These are phyloP conservation scores for Spathaspora sp. DNA, from an alignment of 805 yeast genomes.

Conservation along the genomic window DNA sequence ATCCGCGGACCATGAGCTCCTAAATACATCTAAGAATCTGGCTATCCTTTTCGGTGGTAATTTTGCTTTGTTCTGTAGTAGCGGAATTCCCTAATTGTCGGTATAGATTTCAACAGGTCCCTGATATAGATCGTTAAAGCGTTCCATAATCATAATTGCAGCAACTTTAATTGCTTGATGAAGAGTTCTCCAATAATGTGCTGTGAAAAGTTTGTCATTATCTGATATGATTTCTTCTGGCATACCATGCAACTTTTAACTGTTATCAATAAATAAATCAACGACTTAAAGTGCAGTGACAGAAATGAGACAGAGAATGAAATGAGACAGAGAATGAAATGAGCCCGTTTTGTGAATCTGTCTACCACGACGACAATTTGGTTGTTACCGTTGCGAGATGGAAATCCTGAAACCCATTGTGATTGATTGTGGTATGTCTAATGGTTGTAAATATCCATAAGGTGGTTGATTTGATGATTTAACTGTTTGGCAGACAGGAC, in stretches of 20 bases:
- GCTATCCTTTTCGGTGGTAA: too few relatives aligned
- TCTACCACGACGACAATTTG: conserved; percentile 13
- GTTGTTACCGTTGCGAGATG: conserved; percentile 6
- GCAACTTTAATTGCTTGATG: conserved; percentile 4
- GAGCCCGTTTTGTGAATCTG: conserved; percentile 13
- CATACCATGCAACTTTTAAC: conserved; percentile 12
- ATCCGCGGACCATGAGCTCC: too few relatives aligned
- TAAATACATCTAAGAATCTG: too few relatives aligned
- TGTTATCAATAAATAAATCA: conserved; percentile 3
- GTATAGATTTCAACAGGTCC: too few relatives aligned
- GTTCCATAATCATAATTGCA: too few relatives aligned
- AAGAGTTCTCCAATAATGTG: conserved; percentile 10
- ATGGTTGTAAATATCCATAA: too few relatives aligned
- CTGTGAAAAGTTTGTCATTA: conserved; percentile 9
- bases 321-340: conserved; percentile 13
- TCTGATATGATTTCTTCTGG: conserved; percentile 11
- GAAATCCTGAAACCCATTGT: conserved; percentile 12
- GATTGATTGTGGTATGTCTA: too few relatives aligned
- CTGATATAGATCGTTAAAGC: too few relatives aligned
- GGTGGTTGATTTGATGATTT: conserved; percentile 4
- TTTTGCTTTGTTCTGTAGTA: too few relatives aligned
- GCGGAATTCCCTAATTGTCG: too few relatives aligned
- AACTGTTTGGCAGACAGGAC: conserved; percentile 8
- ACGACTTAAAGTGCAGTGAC: conserved; percentile 1
- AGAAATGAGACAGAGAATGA: conserved; percentile 8